These are phyloP conservation scores for Candida saitoana DNA, from an alignment of 805 yeast genomes.

Conservation along the genomic window DNA sequence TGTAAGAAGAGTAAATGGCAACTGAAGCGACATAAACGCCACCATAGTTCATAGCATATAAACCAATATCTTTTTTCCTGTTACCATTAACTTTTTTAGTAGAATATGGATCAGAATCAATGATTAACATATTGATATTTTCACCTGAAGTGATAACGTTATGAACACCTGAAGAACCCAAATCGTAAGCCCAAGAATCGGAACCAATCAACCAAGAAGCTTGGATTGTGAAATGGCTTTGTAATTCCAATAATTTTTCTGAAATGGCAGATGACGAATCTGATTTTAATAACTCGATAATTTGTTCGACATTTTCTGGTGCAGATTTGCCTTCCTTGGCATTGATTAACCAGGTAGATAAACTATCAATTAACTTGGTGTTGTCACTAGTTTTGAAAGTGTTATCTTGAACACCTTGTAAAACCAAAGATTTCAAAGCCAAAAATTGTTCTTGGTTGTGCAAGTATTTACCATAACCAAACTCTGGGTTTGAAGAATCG, in stretches of 20 bases:
- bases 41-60: slow-evolving; percentile 92
- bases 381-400: slow-evolving; percentile 42
- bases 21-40: slow-evolving; percentile 89
- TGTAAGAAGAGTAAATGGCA: slow-evolving; percentile 89
- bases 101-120: slow-evolving; percentile 77
- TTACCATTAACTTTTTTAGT: slow-evolving; percentile 35
- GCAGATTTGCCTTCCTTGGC: slow-evolving; percentile 33
- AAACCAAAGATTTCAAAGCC: slow-evolving; percentile 42
- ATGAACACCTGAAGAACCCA: slow-evolving; percentile 90
- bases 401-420: slow-evolving; percentile 43
- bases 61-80: slow-evolving; percentile 88
- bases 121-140: slow-evolving; percentile 77
- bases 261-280: slow-evolving; percentile 40
- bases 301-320: slow-evolving; percentile 23
- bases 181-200: slow-evolving; percentile 92
- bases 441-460: slow-evolving; percentile 50
- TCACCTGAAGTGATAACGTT: slow-evolving; percentile 69
- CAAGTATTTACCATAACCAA: slow-evolving; percentile 75
- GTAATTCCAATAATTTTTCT: slow-evolving; percentile 41
- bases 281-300: slow-evolving; percentile 34
- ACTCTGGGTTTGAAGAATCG: slow-evolving; percentile 69
- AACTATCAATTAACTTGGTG: slow-evolving; percentile 46
- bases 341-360: slow-evolving; percentile 68
- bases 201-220: slow-evolving; percentile 87
- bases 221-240: slow-evolving; percentile 43